Evolutionary conservation across 2,329 filamentous ascomycete species (phyloP), one percentile per base, ranked within the genome.

Genomic region (Lasiodiplodia gonubiensis): DNA sequence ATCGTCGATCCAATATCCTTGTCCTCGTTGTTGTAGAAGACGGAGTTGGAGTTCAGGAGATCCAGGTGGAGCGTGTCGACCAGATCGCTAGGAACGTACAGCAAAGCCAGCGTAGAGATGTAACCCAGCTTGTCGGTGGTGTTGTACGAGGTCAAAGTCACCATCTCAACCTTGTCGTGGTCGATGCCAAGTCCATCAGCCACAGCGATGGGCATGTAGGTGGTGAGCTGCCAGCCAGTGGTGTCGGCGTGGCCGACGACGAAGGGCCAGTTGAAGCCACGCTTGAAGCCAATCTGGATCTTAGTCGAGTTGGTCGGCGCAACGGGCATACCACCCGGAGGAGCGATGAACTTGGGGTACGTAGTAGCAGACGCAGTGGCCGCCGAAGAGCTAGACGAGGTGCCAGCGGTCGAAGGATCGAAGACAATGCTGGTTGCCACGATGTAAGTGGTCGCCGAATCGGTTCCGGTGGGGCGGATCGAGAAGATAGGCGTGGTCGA

Each of bases 271-370:
- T 96, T 94, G 72, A 97, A 85, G 1, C 87, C 86, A 74, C 89
- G 90, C 64, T 88, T 83, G 85, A 98, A 97, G 39, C 92, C 95
- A 70, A 98, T 86, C 76, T 97, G 93, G 72, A 97, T 90, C 72
- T 92, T 80, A 4, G 87, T 88, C 0, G 87, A 88, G 71, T 92
- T 91, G 3, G 84, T 80, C 0, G 92, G 91, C 21, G 84, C 78
- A 4, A 80, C 68, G 23, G 84, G 82, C 59, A 86, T 84, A 35
- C 86, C 86, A 67, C 86, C 84, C 49, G 88, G 86, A 10, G 93
- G 92, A 33, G 89, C 87, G 71, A 97, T 94, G 52, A 92, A 86
- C 73, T 88, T 88, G 37, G 66, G 66, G 37, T 67, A 67, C 8
- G 51, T 46, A 14, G 65, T 67, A 21, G 64, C 23, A 33, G 55